Base-by-base conservation (phyloP, 176 grass and related monocot species). In the Oryza rufipogon region DNA sequence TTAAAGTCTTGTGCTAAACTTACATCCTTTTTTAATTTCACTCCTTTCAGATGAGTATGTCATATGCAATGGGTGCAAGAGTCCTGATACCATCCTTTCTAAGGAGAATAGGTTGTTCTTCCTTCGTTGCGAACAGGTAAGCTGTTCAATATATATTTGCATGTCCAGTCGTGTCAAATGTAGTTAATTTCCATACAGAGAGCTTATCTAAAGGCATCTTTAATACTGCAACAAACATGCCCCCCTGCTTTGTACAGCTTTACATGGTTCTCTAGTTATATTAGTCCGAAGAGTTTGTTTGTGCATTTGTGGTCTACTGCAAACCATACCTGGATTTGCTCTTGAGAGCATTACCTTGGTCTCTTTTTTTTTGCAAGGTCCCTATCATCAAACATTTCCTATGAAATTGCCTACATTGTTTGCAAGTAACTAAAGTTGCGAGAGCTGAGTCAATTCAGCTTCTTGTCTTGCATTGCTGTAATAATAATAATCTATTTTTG, bases 61-160 rank as follows among this genome's bases (percentile, higher is more conserved):
- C 82, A 92, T 96, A 87, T 99, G 97, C 83, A 96, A 96, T 92
- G 97, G 97, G 41, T 99, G 97, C 88, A 99, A 99, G 88, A 99
- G 97, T 71, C 97, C 93, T 13, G 93, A 96, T 81, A 99, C 97
- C 8, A 96, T 99, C 47, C 97, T 99, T 81, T 99, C 97, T 13
- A 99, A 96, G 88, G 97, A 99, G 88, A 99, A 99, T 66, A 87
- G 97, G 71, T 41, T 99, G 64, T 99, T 99, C 75, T 99, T 99
- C 86, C 91, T 99, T 15, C 93, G 93, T 5, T 99, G 97, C 73
- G 97, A 99, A 38, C 93, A 99, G 93, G 97, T 99, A 86, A 80
- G 64, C 3, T 72, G 6, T 33, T 77, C 7, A 19, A 25, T 72
- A 22, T 60, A 20, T 7, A 73, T 81, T 42, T 6, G 1, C 20